Evolutionary conservation across 2,329 filamentous ascomycete genomes (phyloP).

Genomic region (Nannizziopsis arthrosporioides): DNA sequence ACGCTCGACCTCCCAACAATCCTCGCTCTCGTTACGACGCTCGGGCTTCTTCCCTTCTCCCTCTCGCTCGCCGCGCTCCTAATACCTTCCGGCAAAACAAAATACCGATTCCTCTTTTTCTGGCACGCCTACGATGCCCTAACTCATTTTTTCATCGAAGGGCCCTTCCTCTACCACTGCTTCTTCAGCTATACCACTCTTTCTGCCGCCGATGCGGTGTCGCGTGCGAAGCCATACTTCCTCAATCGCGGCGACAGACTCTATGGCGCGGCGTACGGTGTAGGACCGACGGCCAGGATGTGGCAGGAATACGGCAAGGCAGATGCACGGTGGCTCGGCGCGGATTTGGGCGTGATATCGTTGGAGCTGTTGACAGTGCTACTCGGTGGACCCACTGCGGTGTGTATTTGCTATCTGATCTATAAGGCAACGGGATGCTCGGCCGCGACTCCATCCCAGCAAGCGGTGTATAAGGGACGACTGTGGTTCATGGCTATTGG

Average conservation of each 20-base stretch:
- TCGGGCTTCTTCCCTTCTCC: conserved; percentile 44
- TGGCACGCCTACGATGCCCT: conserved; percentile 92
- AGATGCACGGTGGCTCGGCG: conserved; percentile 48
- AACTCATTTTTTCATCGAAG: conserved; percentile 84
- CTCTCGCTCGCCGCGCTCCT: conserved; percentile 39
- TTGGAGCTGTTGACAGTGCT: conserved; percentile 52
- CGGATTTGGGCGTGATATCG: conserved; percentile 47
- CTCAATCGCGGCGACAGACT: conserved; percentile 43
- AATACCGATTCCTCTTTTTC: conserved; percentile 68
- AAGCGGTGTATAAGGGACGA: conserved; percentile 25
- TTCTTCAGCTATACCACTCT: conserved; percentile 57
- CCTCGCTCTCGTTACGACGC: conserved; percentile 43
- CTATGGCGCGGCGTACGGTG: conserved; percentile 50
- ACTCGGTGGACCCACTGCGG: conserved; percentile 46
- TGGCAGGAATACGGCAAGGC: conserved; percentile 59
- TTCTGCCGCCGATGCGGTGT: conserved; percentile 11
- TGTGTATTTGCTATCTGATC: conserved; percentile 46
- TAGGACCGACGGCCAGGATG: conserved; percentile 41
- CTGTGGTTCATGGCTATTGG: conserved; percentile 48
- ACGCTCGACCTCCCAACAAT: conserved; percentile 30
- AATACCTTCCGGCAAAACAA: conserved; percentile 44
- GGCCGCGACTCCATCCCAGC: conserved; percentile 17
- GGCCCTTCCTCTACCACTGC: conserved; percentile 83
- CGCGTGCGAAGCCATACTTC: conserved; percentile 35
- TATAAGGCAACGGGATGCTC: conserved; percentile 20